These are phyloP conservation scores for Adansonia madagascariensis DNA, from an alignment of 441 rosid genomes.

Conservation along the genomic window DNA sequence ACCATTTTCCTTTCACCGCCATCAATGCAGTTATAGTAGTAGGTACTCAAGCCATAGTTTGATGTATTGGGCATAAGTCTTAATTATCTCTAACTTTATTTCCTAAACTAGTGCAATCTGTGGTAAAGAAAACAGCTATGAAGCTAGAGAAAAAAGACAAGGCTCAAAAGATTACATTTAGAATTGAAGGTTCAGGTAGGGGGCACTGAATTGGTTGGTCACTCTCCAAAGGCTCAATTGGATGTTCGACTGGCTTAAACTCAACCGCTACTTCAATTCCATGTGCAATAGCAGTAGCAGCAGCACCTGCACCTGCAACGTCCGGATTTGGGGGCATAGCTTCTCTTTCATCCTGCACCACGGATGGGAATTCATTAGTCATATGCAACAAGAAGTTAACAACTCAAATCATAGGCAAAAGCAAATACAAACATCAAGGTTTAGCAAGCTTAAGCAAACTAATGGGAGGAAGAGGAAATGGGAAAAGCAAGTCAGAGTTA, in stretches of 20 bases:
- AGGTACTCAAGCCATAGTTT: background rate
- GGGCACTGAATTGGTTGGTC: slow-evolving; percentile 89
- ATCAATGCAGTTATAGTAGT: background rate
- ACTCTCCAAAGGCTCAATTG: slow-evolving; percentile 73
- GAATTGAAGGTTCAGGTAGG: slow-evolving; percentile 90
- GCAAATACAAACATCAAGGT: background rate
- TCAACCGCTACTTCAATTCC: slow-evolving; percentile 85
- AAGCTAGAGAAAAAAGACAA: slow-evolving; percentile 15
- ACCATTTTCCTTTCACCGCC: background rate
- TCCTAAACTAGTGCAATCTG: background rate
- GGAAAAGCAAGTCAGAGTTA: background rate
- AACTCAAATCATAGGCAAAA: background rate
- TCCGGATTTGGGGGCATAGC: slow-evolving; percentile 60
- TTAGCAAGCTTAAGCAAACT: background rate
- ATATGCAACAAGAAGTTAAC: background rate
- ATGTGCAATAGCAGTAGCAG: slow-evolving; percentile 59
- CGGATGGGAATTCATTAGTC: slow-evolving; percentile 9
- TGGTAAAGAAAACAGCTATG: background rate
- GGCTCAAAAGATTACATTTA: slow-evolving; percentile 60
- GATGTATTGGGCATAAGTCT: background rate
- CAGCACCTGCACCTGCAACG: slow-evolving; percentile 37
- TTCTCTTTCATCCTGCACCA: slow-evolving; percentile 72
- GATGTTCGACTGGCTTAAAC: slow-evolving; percentile 93
- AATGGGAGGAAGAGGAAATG: background rate
- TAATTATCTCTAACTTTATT: background rate